Conservation (phyloP, 2,329 filamentous ascomycete species). For the Stemphylium lycopersici region DNA sequence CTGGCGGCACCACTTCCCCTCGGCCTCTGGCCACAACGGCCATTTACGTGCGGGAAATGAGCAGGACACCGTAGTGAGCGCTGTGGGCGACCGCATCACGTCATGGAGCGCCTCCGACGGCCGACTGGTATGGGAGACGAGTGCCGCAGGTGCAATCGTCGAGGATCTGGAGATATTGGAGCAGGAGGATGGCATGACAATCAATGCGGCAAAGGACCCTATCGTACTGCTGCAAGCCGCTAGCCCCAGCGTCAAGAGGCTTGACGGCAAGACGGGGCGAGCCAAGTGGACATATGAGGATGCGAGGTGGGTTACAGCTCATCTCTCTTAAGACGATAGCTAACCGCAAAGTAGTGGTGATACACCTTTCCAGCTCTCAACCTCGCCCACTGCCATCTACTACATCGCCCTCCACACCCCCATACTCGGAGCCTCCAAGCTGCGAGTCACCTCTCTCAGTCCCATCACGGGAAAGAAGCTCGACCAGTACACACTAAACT, state of each 20-base stretch:
- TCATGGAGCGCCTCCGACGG: conserved; percentile 87
- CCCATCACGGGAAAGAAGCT: conserved; percentile 72
- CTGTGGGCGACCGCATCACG: conserved; percentile 71
- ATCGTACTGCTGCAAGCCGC: conserved; percentile 69
- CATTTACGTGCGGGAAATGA: conserved; percentile 76
- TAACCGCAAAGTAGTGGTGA: conserved; percentile 61
- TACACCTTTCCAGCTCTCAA: conserved; percentile 75
- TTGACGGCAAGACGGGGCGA: conserved; percentile 74
- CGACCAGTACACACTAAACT: conserved; percentile 73
- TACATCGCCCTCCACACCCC: conserved; percentile 75
- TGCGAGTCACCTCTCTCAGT: conserved; percentile 78
- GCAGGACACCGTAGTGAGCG: conserved; percentile 78
- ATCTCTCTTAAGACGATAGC: not conserved
- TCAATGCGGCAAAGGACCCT: conserved; percentile 66
- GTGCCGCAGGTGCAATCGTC: conserved; percentile 62
- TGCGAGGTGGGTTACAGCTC: conserved; percentile 52
- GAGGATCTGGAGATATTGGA: conserved; percentile 80
- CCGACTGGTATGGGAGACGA: conserved; percentile 74
- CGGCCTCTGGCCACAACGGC: conserved; percentile 37
- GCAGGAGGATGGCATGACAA: conserved; percentile 63
- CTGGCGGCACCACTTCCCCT: conserved; percentile 81
- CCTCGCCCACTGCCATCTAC: conserved; percentile 72
- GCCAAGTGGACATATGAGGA: conserved; percentile 81
- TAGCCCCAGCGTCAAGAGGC: conserved; percentile 67
- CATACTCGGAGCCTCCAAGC: conserved; percentile 69